Conservation (phyloP, 441 rosid genomes). For the Manihot esculenta region DNA sequence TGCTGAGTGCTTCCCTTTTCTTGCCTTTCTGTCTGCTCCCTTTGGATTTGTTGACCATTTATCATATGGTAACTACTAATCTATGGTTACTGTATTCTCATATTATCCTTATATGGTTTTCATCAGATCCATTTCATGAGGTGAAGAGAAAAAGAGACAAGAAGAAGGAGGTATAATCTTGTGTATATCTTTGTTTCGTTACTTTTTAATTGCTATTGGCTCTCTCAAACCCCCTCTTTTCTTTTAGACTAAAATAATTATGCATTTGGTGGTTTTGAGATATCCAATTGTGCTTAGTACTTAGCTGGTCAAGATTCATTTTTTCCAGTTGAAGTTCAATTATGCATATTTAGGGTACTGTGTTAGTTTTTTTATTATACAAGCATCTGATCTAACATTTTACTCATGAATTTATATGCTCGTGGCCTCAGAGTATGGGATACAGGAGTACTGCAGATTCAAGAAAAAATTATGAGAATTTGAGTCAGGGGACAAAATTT, state of each 20-base stretch:
- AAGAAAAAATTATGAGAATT: conserved; percentile 48
- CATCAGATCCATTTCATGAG: conserved; percentile 79
- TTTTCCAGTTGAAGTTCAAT: conserved; percentile 5
- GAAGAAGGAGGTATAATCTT: conserved; percentile 78
- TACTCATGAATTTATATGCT: conserved; percentile 26
- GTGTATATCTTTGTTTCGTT: not conserved
- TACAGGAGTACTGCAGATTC: conserved; percentile 41
- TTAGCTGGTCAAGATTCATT: not conserved
- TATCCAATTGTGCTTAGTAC: not conserved
- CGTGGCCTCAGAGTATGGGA: conserved; percentile 47
- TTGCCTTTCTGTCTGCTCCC: too few species aligned
- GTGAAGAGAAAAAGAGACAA: conserved; percentile 76
- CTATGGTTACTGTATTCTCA: not conserved
- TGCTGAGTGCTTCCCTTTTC: not conserved
- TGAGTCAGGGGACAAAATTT: conserved; percentile 35
- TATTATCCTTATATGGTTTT: conserved; percentile 25
- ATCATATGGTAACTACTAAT: not conserved
- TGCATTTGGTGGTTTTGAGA: not conserved
- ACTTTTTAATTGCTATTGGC: not conserved
- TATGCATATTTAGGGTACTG: not conserved
- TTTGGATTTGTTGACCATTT: too few species aligned
- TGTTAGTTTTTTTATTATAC: not conserved
- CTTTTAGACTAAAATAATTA: not conserved
- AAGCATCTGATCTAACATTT: conserved; percentile 21
- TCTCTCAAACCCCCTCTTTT: not conserved